These are phyloP conservation scores for Zea mays DNA, from an alignment of 176 grass and related monocot genomes.

Conservation along the genomic window Zm-B73-REFERENCE-NAM-5.0 NC_050096.1:296207501-296208000, in stretches of 20 bases:
- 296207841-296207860: slow-evolving; percentile 5
- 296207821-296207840: neutral
- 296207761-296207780: neutral
- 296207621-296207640: slow-evolving; percentile 14
- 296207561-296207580: neutral
- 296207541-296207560: neutral
- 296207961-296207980: slow-evolving; percentile 17
- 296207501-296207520: too few species aligned
- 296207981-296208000: slow-evolving; percentile 63
- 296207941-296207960: slow-evolving; percentile 11
- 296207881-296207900: neutral
- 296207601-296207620: neutral
- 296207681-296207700: neutral
- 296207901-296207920: neutral
- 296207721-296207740: neutral
- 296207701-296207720: slow-evolving; percentile 1
- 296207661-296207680: neutral
- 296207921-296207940: neutral
- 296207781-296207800: neutral
- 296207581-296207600: neutral
- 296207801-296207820: neutral
- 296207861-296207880: neutral
- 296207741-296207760: neutral
- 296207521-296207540: too few species aligned
- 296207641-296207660: slow-evolving; percentile 19